Evolutionary conservation across 1,139 yeast genomes (phyloP).

Genomic region (Debaryomycetaceae sp.): DNA sequence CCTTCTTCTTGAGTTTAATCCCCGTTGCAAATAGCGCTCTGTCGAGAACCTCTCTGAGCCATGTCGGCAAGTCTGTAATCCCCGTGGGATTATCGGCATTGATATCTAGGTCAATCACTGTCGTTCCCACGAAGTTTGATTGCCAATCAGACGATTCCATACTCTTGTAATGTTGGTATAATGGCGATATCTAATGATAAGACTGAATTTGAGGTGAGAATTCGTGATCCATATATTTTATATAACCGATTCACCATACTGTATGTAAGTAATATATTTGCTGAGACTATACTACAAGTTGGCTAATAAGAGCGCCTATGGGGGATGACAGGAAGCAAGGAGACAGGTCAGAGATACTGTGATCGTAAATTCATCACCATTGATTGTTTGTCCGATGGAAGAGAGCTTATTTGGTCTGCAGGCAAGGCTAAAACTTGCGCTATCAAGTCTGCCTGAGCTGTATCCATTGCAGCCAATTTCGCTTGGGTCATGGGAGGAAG

Average conservation of each 20-base stretch:
- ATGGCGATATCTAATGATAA: too few relatives aligned
- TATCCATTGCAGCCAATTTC: slow-evolving; percentile 45
- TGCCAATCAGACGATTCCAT: slow-evolving; percentile 16
- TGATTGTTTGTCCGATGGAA: slow-evolving; percentile 59
- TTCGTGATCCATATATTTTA: background rate
- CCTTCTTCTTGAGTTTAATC: slow-evolving; percentile 19
- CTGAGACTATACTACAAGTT: background rate
- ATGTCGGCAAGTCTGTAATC: slow-evolving; percentile 38
- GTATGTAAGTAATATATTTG: background rate
- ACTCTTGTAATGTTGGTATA: background rate
- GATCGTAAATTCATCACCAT: slow-evolving; percentile 59
- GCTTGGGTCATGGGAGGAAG: slow-evolving; percentile 48
- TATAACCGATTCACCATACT: background rate
- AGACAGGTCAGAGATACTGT: slow-evolving; percentile 42
- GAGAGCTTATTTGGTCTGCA: slow-evolving; percentile 48
- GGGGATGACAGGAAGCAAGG: background rate
- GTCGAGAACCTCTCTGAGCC: slow-evolving; percentile 40
- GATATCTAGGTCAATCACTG: slow-evolving; percentile 44
- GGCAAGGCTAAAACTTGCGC: slow-evolving; percentile 61
- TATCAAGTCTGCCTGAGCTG: slow-evolving; percentile 60
- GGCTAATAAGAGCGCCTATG: background rate
- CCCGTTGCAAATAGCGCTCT: slow-evolving; percentile 34
- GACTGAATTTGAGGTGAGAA: background rate
- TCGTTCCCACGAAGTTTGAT: slow-evolving; percentile 14
- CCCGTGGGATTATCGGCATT: slow-evolving; percentile 44